Base-by-base conservation (phyloP, 2,329 filamentous ascomycete genomes). In the Alternaria triticimaculans region DNA sequence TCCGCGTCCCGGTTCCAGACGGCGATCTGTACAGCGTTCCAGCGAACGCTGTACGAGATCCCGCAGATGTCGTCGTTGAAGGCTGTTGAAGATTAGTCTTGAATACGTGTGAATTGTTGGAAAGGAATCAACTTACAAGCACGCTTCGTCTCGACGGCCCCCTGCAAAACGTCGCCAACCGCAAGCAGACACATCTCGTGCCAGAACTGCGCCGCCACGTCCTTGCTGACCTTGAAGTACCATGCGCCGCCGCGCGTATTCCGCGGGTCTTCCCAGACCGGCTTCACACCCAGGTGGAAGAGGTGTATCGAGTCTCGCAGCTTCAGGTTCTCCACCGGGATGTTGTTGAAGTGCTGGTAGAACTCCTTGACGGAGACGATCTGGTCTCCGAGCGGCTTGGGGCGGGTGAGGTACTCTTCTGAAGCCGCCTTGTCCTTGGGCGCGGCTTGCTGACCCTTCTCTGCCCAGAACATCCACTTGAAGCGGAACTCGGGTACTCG, bases 1-100 rank as follows among this genome's bases (percentile, higher is more conserved):
- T 89, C 90, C 21, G 90, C 90, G 75, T 97, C 92, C 66, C 96
- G 92, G 82, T 97, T 96, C 95, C 95, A 98, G 75, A 98, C 88
- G 72, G 92, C 92, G 78, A 97, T 91, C 67, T 97, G 88, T 78
- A 95, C 90, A 28, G 90, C 91, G 82, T 94, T 97, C 86, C 96
- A 96, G 73, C 94, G 90, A 62, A 95, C 92, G 1, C 92, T 94
- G 68, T 96, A 89, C 45, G 92, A 93, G 50, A 97, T 90, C 55
- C 95, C 95, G 78, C 94, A 96, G 72, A 98, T 86, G 71, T 89
- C 91, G 78, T 97, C 93, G 78, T 92, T 93, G 74, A 85, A 85
- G 1, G 76, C 78, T 80, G 44, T 23, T 18, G 5, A 6, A 10
- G 14, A 25, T 60, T n/a, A 63, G 54, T 49, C 41, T 54, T 44